Conservation (phyloP, 768 basidiomycete species). For the Mycena vulgaris region DNA sequence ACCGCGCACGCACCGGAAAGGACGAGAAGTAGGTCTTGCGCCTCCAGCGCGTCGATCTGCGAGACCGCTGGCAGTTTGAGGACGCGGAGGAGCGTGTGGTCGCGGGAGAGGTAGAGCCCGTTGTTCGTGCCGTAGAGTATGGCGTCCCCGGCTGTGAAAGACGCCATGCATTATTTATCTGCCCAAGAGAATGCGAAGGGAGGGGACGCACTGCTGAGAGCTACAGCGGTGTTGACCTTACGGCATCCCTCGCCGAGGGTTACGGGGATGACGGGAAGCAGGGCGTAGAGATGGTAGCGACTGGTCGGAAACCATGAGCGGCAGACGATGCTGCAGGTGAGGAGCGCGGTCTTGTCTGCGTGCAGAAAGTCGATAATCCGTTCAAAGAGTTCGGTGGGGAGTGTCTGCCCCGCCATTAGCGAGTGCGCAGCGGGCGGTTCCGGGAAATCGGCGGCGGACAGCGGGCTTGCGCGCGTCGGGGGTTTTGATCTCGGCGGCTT, state of each 20-base stretch:
- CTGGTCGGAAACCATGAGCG: conserved; percentile 37
- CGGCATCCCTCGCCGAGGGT: conserved; percentile 14
- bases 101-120: conserved; percentile 27
- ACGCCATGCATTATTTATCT: background rate
- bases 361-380: conserved; percentile 41
- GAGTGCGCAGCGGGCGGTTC: background rate
- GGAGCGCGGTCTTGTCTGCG: conserved; percentile 34
- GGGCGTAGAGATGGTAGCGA: conserved; percentile 34
- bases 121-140: conserved; percentile 32
- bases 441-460: background rate
- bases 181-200: background rate
- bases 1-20: conserved; percentile 29
- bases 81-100: conserved; percentile 9
- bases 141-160: conserved; percentile 2
- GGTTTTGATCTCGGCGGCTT: conserved; percentile 2
- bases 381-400: conserved; percentile 41
- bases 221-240: conserved; percentile 33
- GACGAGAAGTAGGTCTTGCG: conserved; percentile 28
- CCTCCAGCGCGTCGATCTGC: conserved; percentile 33
- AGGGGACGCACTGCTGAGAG: conserved; percentile 23
- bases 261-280: conserved; percentile 32
- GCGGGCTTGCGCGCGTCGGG: conserved; percentile 2
- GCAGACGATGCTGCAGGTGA: conserved; percentile 37
- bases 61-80: conserved; percentile 35
- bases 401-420: background rate